Evolutionary conservation across 495 filamentous ascomycete genomes (phyloP).

Genomic region (Immersiella caudata): DNA sequence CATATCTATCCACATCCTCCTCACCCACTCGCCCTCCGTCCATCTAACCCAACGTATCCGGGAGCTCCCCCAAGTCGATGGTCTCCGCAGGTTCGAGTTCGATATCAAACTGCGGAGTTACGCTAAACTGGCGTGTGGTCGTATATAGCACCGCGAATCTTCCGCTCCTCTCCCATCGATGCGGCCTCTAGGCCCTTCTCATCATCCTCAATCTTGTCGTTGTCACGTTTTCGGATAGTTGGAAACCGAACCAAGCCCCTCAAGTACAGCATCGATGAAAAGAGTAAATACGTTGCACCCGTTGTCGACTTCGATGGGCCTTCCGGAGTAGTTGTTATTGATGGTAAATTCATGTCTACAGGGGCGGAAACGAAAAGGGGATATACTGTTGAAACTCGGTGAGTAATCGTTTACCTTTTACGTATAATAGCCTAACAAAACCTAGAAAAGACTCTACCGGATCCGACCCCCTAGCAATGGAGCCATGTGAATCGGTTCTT

Average conservation of each 20-base stretch:
- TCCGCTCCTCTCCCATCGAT: conserved; percentile 65
- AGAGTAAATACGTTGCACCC: not conserved
- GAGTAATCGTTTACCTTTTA: too few relatives aligned
- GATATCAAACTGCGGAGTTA: conserved; percentile 33
- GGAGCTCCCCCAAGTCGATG: too few relatives aligned
- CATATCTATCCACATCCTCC: too few relatives aligned
- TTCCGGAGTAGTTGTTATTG: not conserved
- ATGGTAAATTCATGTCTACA: not conserved
- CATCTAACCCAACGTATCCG: too few relatives aligned
- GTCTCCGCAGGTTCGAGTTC: too few relatives aligned
- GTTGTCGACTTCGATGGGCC: not conserved
- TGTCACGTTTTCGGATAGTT: conserved; percentile 65
- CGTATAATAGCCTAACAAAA: too few relatives aligned
- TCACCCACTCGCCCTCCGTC: too few relatives aligned
- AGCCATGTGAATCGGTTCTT: too few relatives aligned
- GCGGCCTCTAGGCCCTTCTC: conserved; percentile 71
- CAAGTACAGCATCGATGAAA: not conserved
- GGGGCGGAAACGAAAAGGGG: conserved; percentile 6
- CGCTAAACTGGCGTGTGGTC: conserved; percentile 40
- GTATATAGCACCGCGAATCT: conserved; percentile 74
- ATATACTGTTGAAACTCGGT: too few relatives aligned
- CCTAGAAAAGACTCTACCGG: too few relatives aligned
- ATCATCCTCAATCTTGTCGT: conserved; percentile 72
- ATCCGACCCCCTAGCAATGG: too few relatives aligned
- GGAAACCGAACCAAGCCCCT: conserved; percentile 73